These are phyloP conservation scores for Blastocystis sp. DNA, from an alignment of 352 stramenopile genomes.

Conservation along the genomic window DNA sequence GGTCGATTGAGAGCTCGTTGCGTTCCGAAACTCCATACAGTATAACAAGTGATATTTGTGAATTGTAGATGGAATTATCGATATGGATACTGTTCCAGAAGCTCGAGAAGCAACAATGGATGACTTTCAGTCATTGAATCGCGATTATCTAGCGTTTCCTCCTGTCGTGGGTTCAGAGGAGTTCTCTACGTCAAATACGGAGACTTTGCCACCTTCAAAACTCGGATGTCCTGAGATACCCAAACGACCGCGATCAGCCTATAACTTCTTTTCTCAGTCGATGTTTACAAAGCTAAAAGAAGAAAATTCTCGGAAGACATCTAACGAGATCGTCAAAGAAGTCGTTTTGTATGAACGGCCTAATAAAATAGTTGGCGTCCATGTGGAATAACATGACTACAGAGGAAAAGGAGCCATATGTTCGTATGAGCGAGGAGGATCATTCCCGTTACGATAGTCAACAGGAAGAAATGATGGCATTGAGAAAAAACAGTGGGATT, in stretches of 20 bases:
- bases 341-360: not conserved
- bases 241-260: constrained; percentile 2
- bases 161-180: too few relatives aligned
- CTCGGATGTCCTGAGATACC: not conserved
- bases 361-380: not conserved
- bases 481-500: not conserved
- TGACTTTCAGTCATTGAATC: too few relatives aligned
- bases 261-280: constrained; percentile 35
- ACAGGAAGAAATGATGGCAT: not conserved
- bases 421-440: not conserved
- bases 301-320: not conserved
- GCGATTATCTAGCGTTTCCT: too few relatives aligned
- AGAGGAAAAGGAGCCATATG: not conserved
- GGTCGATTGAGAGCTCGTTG: too few relatives aligned
- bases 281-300: constrained; percentile 58
- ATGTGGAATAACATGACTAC: constrained; percentile 17
- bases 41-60: too few relatives aligned
- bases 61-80: too few relatives aligned
- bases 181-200: too few relatives aligned
- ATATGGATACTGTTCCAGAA: too few relatives aligned
- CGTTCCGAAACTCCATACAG: too few relatives aligned
- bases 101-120: too few relatives aligned
- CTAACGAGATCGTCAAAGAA: not conserved
- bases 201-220: too few relatives aligned
- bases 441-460: constrained; percentile 12